These are phyloP conservation scores for Leucaena leucocephala DNA, from an alignment of 306 rosid species.

Conservation along the genomic window DNA sequence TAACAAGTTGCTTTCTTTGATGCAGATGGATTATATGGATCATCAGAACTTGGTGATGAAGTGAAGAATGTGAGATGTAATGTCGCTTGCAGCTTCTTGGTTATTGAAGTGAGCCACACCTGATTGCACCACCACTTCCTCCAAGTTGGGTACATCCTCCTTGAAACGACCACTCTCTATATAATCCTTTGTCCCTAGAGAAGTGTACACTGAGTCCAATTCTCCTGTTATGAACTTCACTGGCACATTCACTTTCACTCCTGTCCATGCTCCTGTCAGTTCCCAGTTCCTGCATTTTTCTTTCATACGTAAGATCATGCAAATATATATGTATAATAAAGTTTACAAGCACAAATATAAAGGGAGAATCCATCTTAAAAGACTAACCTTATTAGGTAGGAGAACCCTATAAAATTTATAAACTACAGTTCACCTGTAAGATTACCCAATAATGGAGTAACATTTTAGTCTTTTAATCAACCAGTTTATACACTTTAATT, in stretches of 20 bases:
- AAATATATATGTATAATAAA: too few relatives aligned
- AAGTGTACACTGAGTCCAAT: slow-evolving; percentile 34
- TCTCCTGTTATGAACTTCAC: slow-evolving; percentile 37
- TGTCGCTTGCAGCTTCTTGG: slow-evolving; percentile 44
- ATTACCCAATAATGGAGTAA: too few relatives aligned
- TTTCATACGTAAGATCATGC: too few relatives aligned
- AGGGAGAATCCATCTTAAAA: too few relatives aligned
- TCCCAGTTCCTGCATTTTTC: slow-evolving; percentile 42
- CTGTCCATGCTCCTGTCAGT: slow-evolving; percentile 45
- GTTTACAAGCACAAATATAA: too few relatives aligned
- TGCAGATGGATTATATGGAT: not conserved
- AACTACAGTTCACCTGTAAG: too few relatives aligned
- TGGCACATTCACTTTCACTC: slow-evolving; percentile 31
- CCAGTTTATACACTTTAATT: too few relatives aligned
- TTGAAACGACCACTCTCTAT: slow-evolving; percentile 35
- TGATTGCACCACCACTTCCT: slow-evolving; percentile 48
- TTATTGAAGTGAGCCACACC: slow-evolving; percentile 48
- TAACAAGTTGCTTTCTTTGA: too few relatives aligned
- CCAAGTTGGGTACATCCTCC: slow-evolving; percentile 41
- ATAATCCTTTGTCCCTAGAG: slow-evolving; percentile 36
- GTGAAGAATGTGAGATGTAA: slow-evolving; percentile 38
- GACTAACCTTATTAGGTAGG: too few relatives aligned
- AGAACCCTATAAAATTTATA: too few relatives aligned
- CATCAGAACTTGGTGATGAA: slow-evolving; percentile 34
- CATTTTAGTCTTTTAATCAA: too few relatives aligned